Conservation (phyloP, 345 rosid genomes). For the Syzygium aromaticum region DNA sequence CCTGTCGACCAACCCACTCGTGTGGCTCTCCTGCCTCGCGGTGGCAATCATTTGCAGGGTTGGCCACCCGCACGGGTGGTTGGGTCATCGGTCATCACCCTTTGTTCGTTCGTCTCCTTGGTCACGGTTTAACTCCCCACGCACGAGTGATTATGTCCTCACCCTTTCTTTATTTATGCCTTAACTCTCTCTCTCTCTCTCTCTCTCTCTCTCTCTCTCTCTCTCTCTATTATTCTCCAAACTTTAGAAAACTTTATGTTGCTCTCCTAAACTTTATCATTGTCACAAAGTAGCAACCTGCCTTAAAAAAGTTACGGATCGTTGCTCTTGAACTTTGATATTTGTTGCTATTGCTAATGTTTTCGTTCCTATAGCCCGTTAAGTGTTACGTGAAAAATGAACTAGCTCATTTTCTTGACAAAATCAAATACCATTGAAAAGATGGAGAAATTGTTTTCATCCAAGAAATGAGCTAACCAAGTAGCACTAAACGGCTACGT, state of each 20-base stretch:
- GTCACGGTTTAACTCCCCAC: neutral
- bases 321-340: neutral
- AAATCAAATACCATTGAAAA: neutral
- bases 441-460: neutral
- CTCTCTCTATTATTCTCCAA: neutral
- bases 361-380: neutral
- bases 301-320: neutral
- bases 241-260: neutral
- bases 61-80: slow-evolving; percentile 6
- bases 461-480: neutral
- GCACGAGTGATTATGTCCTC: neutral
- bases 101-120: neutral
- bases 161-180: neutral
- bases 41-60: neutral
- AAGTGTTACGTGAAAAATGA: neutral
- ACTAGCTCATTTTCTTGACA: neutral
- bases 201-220: neutral
- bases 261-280: neutral
- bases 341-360: neutral
- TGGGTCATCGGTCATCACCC: neutral
- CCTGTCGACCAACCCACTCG: neutral
- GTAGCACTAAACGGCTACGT: neutral
- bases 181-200: neutral
- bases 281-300: neutral
- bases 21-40: neutral